A percentile compares a stretch with the other conserved stretches of the same genome.
Evolutionary conservation across 2,329 filamentous ascomycete genomes (phyloP).

Genomic region (Botryotinia narcissicola): DNA sequence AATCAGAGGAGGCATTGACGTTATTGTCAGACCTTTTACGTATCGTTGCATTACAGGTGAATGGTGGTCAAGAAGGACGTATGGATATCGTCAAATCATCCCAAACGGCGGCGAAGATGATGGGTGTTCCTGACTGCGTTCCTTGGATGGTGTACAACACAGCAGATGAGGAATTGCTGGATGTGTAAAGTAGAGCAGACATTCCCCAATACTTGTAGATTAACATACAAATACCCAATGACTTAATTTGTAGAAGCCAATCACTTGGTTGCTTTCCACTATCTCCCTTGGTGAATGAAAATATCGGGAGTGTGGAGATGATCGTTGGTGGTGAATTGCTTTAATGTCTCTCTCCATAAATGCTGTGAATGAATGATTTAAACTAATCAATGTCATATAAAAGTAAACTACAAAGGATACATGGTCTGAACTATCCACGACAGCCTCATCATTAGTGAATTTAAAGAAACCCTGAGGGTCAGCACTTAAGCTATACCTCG

Average conservation of each 20-base stretch:
- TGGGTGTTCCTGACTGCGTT: conserved; percentile 32
- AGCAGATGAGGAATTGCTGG: neutral
- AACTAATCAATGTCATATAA: neutral
- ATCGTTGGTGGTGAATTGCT: neutral
- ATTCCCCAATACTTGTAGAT: conserved; percentile 14
- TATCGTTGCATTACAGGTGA: conserved; percentile 26
- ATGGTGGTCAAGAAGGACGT: neutral
- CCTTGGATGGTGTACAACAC: conserved; percentile 22
- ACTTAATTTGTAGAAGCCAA: neutral
- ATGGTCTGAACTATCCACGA: neutral
- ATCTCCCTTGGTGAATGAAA: neutral
- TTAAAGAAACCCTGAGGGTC: neutral
- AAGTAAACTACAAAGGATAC: neutral
- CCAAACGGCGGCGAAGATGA: conserved; percentile 24
- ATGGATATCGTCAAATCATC: conserved; percentile 17
- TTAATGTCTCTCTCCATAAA: neutral
- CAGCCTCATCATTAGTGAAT: neutral
- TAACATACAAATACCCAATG: neutral
- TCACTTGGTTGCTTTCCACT: neutral
- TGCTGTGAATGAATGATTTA: neutral
- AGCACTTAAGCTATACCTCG: neutral
- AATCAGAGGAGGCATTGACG: conserved; percentile 36
- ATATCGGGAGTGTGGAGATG: neutral
- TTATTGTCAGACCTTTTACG: conserved; percentile 35
- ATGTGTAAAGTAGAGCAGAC: neutral